Conservation (phyloP, 768 basidiomycete species). For the Termitomyces sp. region DNA sequence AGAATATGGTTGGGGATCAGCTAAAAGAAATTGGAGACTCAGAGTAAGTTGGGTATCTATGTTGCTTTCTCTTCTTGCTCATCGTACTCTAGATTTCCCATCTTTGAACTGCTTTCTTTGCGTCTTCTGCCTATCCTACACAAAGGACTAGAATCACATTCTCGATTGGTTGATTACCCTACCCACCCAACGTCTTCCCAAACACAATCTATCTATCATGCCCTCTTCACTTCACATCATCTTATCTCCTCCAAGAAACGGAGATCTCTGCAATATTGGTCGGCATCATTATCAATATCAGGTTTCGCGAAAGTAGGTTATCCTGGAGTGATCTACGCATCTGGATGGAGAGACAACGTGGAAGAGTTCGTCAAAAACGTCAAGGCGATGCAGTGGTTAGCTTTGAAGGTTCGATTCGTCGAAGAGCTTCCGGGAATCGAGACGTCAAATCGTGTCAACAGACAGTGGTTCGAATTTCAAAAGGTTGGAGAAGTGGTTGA, state of each 20-base stretch:
- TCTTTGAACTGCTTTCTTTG: conserved; percentile 52
- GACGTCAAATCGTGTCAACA: conserved; percentile 6
- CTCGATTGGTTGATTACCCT: background rate
- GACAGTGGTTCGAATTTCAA: conserved; percentile 56
- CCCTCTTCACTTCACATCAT: conserved; percentile 70
- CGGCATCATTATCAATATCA: conserved; percentile 42
- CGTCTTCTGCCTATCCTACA: conserved; percentile 56
- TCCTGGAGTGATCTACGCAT: conserved; percentile 72
- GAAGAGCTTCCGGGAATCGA: conserved; percentile 30
- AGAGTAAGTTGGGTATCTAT: conserved; percentile 20
- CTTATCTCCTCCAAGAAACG: conserved; percentile 61
- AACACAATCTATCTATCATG: conserved; percentile 35
- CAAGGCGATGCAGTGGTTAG: conserved; percentile 77
- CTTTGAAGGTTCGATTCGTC: conserved; percentile 55
- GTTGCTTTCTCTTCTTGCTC: background rate
- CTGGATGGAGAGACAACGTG: conserved; percentile 45
- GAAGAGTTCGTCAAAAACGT: conserved; percentile 63
- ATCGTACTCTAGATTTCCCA: conserved; percentile 40
- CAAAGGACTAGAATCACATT: conserved; percentile 20
- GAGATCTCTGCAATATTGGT: conserved; percentile 49
- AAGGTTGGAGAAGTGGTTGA: conserved; percentile 67
- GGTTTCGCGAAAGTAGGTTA: conserved; percentile 76
- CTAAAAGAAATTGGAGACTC: conserved; percentile 27
- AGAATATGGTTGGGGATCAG: conserved; percentile 30
- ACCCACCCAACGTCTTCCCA: background rate